Percentiles rank a stretch among this genome's conserved stretches.
These are phyloP conservation scores for Rhynchospora breviuscula DNA, from an alignment of 176 grass and related monocot genomes.

Conservation along the genomic window DNA sequence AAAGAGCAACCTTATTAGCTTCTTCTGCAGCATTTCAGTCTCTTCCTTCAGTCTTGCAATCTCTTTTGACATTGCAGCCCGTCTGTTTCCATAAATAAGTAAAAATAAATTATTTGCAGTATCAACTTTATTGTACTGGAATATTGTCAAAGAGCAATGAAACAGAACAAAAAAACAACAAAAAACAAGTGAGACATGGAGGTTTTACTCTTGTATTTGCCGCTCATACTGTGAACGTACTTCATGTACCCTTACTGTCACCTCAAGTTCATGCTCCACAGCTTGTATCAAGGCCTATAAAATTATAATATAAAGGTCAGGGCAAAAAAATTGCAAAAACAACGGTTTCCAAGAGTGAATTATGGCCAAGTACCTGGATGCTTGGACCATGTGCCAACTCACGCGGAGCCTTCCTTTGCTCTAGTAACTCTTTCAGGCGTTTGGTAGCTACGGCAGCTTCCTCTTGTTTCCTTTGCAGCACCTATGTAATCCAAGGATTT, in stretches of 20 bases:
- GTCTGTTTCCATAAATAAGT: constrained; percentile 38
- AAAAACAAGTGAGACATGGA: neutral
- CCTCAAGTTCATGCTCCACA: constrained; percentile 87
- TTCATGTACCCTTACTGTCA: constrained; percentile 73
- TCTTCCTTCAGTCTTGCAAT: constrained; percentile 83
- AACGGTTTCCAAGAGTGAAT: neutral
- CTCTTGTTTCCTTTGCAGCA: constrained; percentile 90
- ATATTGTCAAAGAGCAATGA: constrained; percentile 1
- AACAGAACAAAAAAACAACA: constrained; percentile 5
- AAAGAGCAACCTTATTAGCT: constrained; percentile 42
- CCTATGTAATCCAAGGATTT: constrained; percentile 35
- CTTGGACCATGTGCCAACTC: constrained; percentile 54
- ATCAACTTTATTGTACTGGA: neutral
- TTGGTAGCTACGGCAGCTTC: constrained; percentile 75
- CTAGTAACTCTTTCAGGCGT: constrained; percentile 77
- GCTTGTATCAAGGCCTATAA: constrained; percentile 61
- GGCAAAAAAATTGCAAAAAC: neutral
- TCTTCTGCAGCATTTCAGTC: constrained; percentile 38
- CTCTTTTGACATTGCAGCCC: constrained; percentile 81
- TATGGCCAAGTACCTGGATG: constrained; percentile 51
- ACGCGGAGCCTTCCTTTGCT: constrained; percentile 69
- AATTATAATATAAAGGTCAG: constrained; percentile 26
- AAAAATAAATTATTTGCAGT: constrained; percentile 7
- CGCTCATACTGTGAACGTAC: constrained; percentile 79
- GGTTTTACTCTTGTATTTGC: constrained; percentile 78